phyloP scores from a whole-genome alignment of 495 filamentous ascomycete genomes.

The Hypomontagnella monticulosa region DNA sequence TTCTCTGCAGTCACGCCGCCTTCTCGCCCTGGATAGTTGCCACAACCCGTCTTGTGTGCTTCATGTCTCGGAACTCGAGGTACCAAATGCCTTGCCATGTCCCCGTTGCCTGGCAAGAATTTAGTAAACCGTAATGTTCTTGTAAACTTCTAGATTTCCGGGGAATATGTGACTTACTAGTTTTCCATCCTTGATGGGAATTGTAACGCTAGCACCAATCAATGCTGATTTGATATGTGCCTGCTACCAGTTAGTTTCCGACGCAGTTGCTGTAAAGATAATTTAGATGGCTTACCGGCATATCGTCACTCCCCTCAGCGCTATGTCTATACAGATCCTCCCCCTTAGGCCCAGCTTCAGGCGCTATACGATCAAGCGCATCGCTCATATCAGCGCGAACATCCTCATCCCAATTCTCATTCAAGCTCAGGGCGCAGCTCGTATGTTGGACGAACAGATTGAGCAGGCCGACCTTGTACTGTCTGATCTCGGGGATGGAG shows the following conservation, averaged over 20 bases:
- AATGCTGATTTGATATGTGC: constrained; percentile 93
- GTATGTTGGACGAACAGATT: constrained; percentile 94
- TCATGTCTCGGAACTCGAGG: constrained; percentile 83
- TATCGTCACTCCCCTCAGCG: constrained; percentile 91
- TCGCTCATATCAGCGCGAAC: constrained; percentile 87
- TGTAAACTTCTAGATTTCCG: background rate
- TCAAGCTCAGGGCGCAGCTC: constrained; percentile 82
- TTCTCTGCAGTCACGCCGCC: constrained; percentile 50
- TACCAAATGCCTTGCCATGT: constrained; percentile 92
- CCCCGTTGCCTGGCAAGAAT: constrained; percentile 52
- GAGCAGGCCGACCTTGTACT: constrained; percentile 86
- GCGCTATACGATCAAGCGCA: constrained; percentile 87
- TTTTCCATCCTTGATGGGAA: constrained; percentile 88
- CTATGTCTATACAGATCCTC: constrained; percentile 87
- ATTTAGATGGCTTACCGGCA: constrained; percentile 1
- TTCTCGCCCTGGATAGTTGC: constrained; percentile 97
- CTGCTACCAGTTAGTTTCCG: constrained; percentile 35
- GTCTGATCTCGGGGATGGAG: constrained; percentile 76
- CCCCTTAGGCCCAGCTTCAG: constrained; percentile 68
- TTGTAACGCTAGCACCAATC: constrained; percentile 85
- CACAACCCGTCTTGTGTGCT: constrained; percentile 81
- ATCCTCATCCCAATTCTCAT: constrained; percentile 83
- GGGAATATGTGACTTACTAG: constrained; percentile 63
- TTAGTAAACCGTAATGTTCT: constrained; percentile 8
- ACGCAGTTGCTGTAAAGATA: constrained; percentile 24